Conservation (phyloP, 2,329 filamentous ascomycete genomes). For the Magnaporthiopsis rhizophila region DNA sequence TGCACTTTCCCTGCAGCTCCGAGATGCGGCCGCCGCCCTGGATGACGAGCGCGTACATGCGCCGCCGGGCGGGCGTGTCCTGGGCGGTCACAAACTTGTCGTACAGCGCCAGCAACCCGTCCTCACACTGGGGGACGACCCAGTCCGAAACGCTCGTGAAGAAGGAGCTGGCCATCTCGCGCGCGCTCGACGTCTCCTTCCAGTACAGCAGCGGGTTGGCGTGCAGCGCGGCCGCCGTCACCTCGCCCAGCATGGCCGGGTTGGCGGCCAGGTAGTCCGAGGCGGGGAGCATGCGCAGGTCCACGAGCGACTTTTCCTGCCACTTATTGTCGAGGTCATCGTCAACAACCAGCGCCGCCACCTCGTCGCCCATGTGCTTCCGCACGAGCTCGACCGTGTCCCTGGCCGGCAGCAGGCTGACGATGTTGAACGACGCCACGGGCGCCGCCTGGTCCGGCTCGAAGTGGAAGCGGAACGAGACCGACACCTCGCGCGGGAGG, state of each 20-base stretch:
- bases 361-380: slow-evolving; percentile 2
- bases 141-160: slow-evolving; percentile 3
- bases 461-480: slow-evolving; percentile 6
- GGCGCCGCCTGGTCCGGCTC: slow-evolving; percentile 4
- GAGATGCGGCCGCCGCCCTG: slow-evolving; percentile 4
- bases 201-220: slow-evolving; percentile 3
- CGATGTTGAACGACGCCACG: slow-evolving; percentile 2
- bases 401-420: background rate
- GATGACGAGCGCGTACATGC: slow-evolving; percentile 6
- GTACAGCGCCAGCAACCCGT: background rate
- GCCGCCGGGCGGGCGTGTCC: background rate
- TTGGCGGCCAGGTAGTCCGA: slow-evolving; percentile 26
- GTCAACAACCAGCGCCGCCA: background rate
- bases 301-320: slow-evolving; percentile 3
- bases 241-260: slow-evolving; percentile 14
- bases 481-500: slow-evolving; percentile 2
- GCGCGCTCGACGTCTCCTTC: slow-evolving; percentile 3
- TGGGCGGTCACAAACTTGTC: background rate
- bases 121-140: slow-evolving; percentile 3
- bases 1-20: slow-evolving; percentile 1
- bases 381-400: background rate
- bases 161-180: slow-evolving; percentile 4
- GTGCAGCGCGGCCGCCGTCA: slow-evolving; percentile 5
- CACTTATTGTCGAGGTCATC: background rate
- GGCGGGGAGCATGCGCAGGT: slow-evolving; percentile 5